Evolutionary conservation across 1,284 basidiomycete genomes (phyloP), one percentile per base, ranked within the genome.

Genomic region (Irpex sp.): DNA sequence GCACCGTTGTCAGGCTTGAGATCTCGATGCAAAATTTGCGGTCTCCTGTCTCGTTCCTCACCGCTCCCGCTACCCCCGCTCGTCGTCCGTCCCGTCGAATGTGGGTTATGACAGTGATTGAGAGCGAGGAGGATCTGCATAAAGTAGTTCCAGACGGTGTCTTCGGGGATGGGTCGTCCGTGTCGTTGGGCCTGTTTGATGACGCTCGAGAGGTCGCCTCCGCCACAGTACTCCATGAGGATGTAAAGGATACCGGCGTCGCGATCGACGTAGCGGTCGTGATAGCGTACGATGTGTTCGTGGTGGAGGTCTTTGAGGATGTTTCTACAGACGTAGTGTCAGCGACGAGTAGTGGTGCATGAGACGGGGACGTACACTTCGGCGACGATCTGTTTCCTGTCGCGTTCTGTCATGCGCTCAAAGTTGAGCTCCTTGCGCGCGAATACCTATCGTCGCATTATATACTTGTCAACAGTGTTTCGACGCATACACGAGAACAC

Each of bases 381-480:
- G n/a, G 96, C 88, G 4, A 97, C 92, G 64, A 98, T 96, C 75
- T 98, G 97, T 74, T 93, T 94, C 69, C 93, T 83, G 75, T 97
- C 96, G 60, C 93, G 85, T 73, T 97, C 94, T 58, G 85, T 91
- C 96, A 97, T 97, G 66, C 90, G 85, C 69, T 94, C 93, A 76
- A 97, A 98, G 77, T 97, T 95, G 69, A 99, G 87, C 75, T 98
- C 94, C 74, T 98, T 98, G 51, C 95, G 82, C 0, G 96, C 97
- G 70, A 96, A 91, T 56, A 95, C 79, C 91, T 94, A 68, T 3
- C 21, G n/a, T n/a, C n/a, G 38, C 6, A 40, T 5, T 5, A 19
- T 31, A 60, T 31, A 54, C 11, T 58, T 58, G 21, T 26, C 36
- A 48, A 3, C 49, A 26, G 7, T 6, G 26, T 13, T 7, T 48